Base-by-base conservation (phyloP, 345 rosid genomes). In the Clausena lansium region DNA sequence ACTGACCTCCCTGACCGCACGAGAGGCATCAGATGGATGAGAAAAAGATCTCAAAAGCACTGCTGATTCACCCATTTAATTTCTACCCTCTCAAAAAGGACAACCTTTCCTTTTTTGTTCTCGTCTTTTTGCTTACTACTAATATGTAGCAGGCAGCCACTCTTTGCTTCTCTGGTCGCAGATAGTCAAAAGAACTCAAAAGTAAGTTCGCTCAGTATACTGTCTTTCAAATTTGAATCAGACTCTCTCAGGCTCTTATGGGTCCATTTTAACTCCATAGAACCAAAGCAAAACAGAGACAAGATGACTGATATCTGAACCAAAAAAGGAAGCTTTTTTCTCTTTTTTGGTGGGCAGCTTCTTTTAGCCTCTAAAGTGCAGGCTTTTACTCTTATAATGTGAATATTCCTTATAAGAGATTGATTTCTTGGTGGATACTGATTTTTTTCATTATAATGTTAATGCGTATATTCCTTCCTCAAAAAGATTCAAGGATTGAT, bases 31-130 rank as follows among this genome's bases (percentile, higher is more conserved):
- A 25, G 93, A 80, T 67, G 97, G 97, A 77, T 92, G 98, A 80
- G 99, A 92, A 80, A 94, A 91, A 2, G 97, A 92, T 88, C 97
- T 90, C 84, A 76, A 61, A 35, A 94, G 92, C 82, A 90, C 88
- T 58, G 89, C 84, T 4, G 92, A 77, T 73, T 90, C 94, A 9
- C 83, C 92, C 94, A 92, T 92, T 81, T 60, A 68, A 38, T 59
- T 24, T 59, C 39, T 50, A 41, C 45, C 4, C 74, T 20, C 32
- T 33, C 32, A 2, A 41, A 62, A 66, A 32, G 41, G 24, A 55
- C 77, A 62, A 47, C 76, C 75, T 36, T 24, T 28, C 55, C 20
- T 54, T 20, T 67, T 66, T 63, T 17, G 58, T 13, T 67, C 76
- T 64, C 45, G 15, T 15, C 36, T 7, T 30, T 41, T 60, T 57